Percentiles rank a stretch among this genome's conserved stretches.
These are phyloP conservation scores for Avicennia marina DNA, from an alignment of 257 asterid species.

Conservation along the genomic window DNA sequence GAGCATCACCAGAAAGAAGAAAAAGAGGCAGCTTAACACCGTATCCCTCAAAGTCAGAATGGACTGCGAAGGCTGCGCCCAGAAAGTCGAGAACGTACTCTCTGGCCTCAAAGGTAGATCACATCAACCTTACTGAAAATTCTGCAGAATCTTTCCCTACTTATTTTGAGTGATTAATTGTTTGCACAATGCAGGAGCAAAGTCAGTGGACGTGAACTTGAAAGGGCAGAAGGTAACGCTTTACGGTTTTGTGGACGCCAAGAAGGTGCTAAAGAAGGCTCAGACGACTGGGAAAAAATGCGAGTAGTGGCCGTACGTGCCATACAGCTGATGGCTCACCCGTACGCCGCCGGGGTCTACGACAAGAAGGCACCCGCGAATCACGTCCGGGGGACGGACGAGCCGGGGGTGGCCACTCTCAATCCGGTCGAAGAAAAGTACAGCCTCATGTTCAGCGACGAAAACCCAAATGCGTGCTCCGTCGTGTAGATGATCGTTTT, in stretches of 20 bases:
- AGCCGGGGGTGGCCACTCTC: constrained; percentile 66
- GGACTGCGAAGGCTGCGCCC: constrained; percentile 91
- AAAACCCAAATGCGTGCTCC: constrained; percentile 74
- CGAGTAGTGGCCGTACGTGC: constrained; percentile 93
- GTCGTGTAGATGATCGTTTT: constrained; percentile 68
- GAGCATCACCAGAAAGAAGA: constrained; percentile 41
- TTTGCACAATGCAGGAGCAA: constrained; percentile 44
- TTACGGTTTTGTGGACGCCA: constrained; percentile 68
- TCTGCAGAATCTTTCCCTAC: not conserved
- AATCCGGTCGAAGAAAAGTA: constrained; percentile 77
- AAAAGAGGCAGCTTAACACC: constrained; percentile 58
- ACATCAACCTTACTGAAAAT: not conserved
- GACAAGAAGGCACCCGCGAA: constrained; percentile 91
- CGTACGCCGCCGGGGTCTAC: constrained; percentile 70
- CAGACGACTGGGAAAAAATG: constrained; percentile 57
- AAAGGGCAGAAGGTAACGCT: constrained; percentile 83
- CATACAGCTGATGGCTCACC: constrained; percentile 67
- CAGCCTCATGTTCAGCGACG: constrained; percentile 80
- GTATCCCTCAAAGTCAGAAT: constrained; percentile 70
- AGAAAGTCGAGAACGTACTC: constrained; percentile 54
- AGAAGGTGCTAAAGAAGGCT: constrained; percentile 72
- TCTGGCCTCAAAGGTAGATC: constrained; percentile 60
- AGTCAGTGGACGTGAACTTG: constrained; percentile 68
- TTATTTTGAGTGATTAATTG: not conserved
- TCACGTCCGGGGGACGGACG: constrained; percentile 55